These are phyloP conservation scores for Apiospora marii DNA, from an alignment of 2,329 filamentous ascomycete genomes.

Conservation along the genomic window DNA sequence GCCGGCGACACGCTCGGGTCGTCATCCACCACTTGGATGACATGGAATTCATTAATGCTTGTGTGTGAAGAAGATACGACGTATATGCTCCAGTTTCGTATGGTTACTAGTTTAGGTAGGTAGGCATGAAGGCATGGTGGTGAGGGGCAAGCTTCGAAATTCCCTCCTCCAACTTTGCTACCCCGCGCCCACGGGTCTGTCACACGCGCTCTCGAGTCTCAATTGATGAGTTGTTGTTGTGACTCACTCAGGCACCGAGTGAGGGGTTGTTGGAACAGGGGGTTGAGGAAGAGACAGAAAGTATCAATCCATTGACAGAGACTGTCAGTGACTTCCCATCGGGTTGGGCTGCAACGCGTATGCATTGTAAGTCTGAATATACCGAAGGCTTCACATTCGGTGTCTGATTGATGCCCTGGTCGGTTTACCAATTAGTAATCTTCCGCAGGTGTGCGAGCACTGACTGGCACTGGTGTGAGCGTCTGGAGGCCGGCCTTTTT, in stretches of 20 bases:
- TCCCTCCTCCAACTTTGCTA: conserved; percentile 6
- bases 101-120: too few relatives aligned
- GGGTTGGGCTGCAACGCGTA: conserved; percentile 14
- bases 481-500: background rate
- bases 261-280: conserved; percentile 10
- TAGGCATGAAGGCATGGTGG: background rate
- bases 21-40: background rate
- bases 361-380: background rate
- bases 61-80: background rate
- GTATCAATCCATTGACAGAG: background rate
- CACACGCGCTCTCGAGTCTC: background rate
- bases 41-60: background rate
- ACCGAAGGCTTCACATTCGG: background rate
- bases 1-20: conserved; percentile 7
- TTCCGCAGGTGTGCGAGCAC: background rate
- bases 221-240: conserved; percentile 16
- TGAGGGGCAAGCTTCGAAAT: background rate
- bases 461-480: background rate
- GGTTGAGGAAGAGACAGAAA: background rate
- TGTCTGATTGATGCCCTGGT: background rate
- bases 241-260: background rate
- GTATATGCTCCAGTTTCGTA: background rate
- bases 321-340: background rate
- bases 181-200: conserved; percentile 7
- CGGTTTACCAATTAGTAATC: background rate